A percentile compares a stretch with the other conserved stretches of the same genome.
These are phyloP conservation scores for Mycena epipterygia DNA, from an alignment of 768 basidiomycete genomes.

Conservation along the genomic window DNA sequence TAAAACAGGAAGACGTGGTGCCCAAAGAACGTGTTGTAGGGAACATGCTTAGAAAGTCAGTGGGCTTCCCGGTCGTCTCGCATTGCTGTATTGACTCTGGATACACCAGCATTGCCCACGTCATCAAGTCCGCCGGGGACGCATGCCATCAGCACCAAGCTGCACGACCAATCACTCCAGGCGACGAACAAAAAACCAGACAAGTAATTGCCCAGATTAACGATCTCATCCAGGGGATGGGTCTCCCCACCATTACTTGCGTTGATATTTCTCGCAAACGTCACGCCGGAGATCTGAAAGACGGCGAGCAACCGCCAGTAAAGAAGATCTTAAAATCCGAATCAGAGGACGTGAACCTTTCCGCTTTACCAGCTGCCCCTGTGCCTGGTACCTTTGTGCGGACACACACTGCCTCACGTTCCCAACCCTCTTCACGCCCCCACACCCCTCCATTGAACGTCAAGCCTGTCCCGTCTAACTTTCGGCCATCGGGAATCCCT, in stretches of 20 bases:
- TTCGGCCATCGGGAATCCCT: conserved; percentile 24
- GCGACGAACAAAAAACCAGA: conserved; percentile 37
- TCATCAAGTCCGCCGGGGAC: conserved; percentile 68
- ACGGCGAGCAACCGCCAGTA: conserved; percentile 34
- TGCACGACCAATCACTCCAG: conserved; percentile 34
- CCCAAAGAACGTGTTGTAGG: conserved; percentile 54
- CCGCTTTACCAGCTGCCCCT: conserved; percentile 16
- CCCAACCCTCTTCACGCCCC: conserved; percentile 35
- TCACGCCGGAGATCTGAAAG: conserved; percentile 32
- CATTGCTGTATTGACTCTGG: conserved; percentile 33
- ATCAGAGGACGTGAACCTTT: conserved; percentile 36
- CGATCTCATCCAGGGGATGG: conserved; percentile 33
- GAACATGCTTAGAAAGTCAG: conserved; percentile 69
- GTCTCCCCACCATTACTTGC: conserved; percentile 29
- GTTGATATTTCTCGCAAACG: conserved; percentile 33
- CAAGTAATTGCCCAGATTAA: conserved; percentile 35
- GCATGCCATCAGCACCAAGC: conserved; percentile 51
- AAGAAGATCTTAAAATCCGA: conserved; percentile 34
- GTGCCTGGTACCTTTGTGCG: conserved; percentile 15
- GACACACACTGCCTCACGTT: conserved; percentile 26
- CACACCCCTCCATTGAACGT: conserved; percentile 29
- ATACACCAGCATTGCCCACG: conserved; percentile 67
- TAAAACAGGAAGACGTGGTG: conserved; percentile 41
- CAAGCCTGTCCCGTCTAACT: conserved; percentile 31
- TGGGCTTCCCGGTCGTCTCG: conserved; percentile 22